These are phyloP conservation scores for Canavalia ensiformis DNA, from an alignment of 306 rosid genomes.

Conservation along the genomic window DNA sequence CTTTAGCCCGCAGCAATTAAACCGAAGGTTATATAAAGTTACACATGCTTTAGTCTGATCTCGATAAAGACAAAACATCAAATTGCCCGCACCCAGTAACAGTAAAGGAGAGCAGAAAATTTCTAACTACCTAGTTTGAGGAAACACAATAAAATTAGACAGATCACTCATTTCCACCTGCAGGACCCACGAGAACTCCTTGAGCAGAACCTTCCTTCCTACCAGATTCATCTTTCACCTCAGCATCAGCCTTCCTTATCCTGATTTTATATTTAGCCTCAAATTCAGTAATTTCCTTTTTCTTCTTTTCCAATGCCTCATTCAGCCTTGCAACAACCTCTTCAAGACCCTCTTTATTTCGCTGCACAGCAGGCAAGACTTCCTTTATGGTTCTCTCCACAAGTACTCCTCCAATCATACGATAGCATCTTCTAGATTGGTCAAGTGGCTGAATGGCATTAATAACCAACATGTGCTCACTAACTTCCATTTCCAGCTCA, in stretches of 20 bases:
- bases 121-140: background rate
- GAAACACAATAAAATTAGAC: slow-evolving; percentile 12
- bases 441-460: slow-evolving; percentile 94
- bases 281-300: slow-evolving; percentile 85
- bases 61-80: slow-evolving; percentile 25
- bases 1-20: slow-evolving; percentile 37
- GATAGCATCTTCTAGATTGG: slow-evolving; percentile 85
- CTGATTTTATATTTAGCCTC: slow-evolving; percentile 91
- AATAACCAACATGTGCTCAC: slow-evolving; percentile 87
- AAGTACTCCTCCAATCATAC: slow-evolving; percentile 97
- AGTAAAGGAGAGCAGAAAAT: slow-evolving; percentile 4
- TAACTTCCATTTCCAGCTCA: slow-evolving; percentile 93
- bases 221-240: slow-evolving; percentile 71
- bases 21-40: slow-evolving; percentile 32
- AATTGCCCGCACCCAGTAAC: slow-evolving; percentile 31
- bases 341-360: slow-evolving; percentile 90
- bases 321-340: slow-evolving; percentile 87
- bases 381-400: slow-evolving; percentile 97
- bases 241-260: slow-evolving; percentile 76
- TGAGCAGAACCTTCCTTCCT: slow-evolving; percentile 91
- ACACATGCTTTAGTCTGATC: slow-evolving; percentile 34
- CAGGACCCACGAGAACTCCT: slow-evolving; percentile 96
- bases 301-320: slow-evolving; percentile 88
- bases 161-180: slow-evolving; percentile 67
- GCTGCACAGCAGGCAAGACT: slow-evolving; percentile 92